Conservation (phyloP, 2,329 filamentous ascomycete genomes). For the Claviceps sorghi region DNA sequence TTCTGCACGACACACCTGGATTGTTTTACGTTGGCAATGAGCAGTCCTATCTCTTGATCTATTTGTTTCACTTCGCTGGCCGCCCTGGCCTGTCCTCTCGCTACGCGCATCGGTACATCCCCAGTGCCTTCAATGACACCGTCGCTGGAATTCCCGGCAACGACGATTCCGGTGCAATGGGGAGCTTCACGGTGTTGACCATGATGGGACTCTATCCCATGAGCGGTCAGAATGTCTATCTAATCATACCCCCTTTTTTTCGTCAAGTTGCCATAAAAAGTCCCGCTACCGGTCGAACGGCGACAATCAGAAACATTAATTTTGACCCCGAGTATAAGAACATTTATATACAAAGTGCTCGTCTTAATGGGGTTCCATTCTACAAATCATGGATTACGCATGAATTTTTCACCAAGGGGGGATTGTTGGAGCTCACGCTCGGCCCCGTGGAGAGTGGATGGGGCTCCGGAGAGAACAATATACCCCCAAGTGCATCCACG, state of each 20-base stretch:
- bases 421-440: constrained; percentile 39
- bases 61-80: constrained; percentile 50
- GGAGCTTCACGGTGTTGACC: constrained; percentile 33
- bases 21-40: constrained; percentile 56
- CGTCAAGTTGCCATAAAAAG: constrained; percentile 25
- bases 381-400: constrained; percentile 46
- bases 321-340: constrained; percentile 31
- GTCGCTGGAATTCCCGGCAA: constrained; percentile 42
- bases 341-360: constrained; percentile 45
- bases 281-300: constrained; percentile 12
- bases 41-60: constrained; percentile 36
- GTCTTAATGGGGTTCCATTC: constrained; percentile 37
- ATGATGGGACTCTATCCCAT: constrained; percentile 41
- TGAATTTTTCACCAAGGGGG: constrained; percentile 43
- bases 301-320: constrained; percentile 16
- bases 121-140: constrained; percentile 51
- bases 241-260: constrained; percentile 38
- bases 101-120: constrained; percentile 51
- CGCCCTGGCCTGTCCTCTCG: constrained; percentile 41
- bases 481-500: constrained; percentile 12
- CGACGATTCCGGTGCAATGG: constrained; percentile 40
- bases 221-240: constrained; percentile 38
- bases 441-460: constrained; percentile 34
- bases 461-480: constrained; percentile 6
- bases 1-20: constrained; percentile 46